Evolutionary conservation across 768 basidiomycete species (phyloP).

Genomic region (Tricholomella constricta): DNA sequence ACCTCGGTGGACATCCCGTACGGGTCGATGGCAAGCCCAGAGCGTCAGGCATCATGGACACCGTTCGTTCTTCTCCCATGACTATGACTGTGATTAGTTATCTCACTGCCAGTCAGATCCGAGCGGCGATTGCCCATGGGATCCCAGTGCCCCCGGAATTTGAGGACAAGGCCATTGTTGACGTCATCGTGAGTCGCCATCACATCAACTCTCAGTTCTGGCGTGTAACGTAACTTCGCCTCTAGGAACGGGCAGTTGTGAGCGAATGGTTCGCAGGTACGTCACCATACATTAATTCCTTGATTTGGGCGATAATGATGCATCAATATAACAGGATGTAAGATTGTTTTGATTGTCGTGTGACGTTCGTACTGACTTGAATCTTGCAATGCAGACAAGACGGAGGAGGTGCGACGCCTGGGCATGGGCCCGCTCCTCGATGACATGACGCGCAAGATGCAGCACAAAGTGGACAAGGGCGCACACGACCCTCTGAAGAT

Average conservation of each 20-base stretch:
- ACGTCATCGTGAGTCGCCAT: conserved; percentile 51
- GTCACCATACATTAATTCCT: conserved; percentile 6
- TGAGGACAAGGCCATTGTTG: conserved; percentile 58
- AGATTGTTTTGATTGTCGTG: conserved; percentile 11
- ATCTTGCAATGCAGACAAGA: conserved; percentile 50
- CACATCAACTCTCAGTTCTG: too few relatives aligned
- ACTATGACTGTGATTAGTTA: not conserved
- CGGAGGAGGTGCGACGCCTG: conserved; percentile 71
- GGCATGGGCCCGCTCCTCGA: conserved; percentile 77
- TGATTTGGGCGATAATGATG: conserved; percentile 9
- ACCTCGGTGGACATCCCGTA: conserved; percentile 66
- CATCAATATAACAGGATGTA: conserved; percentile 40
- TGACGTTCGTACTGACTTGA: not conserved
- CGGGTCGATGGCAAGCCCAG: conserved; percentile 76
- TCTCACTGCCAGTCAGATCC: conserved; percentile 42
- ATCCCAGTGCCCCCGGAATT: conserved; percentile 74
- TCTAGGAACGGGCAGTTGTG: conserved; percentile 70
- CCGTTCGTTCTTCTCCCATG: conserved; percentile 37
- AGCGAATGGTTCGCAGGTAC: conserved; percentile 77
- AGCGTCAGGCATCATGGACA: conserved; percentile 76
- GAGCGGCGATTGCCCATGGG: conserved; percentile 71
- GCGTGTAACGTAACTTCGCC: too few relatives aligned
- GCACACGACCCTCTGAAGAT: conserved; percentile 57
- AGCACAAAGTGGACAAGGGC: conserved; percentile 49
- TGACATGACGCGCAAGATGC: conserved; percentile 66